These are phyloP conservation scores for Chytridiales sp. DNA, from an alignment of 371 early-diverging fungal species.

Conservation along the genomic window DNA sequence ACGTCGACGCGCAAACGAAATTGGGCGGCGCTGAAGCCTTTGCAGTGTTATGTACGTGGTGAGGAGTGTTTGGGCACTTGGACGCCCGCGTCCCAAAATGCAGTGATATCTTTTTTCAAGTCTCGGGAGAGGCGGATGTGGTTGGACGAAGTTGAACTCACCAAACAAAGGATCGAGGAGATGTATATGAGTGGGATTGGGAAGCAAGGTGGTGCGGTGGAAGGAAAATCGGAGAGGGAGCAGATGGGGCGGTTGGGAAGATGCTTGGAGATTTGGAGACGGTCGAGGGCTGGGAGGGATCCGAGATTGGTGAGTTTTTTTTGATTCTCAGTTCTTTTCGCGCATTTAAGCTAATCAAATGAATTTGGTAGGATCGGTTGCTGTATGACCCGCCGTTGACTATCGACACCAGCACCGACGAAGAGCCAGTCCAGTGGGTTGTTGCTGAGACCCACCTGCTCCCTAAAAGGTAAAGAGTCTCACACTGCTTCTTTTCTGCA, in stretches of 20 bases:
- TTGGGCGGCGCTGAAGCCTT: too few species aligned
- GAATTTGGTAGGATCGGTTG: conserved; percentile 4
- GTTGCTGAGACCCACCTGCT: neutral
- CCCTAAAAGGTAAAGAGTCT: conserved; percentile 16
- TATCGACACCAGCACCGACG: neutral
- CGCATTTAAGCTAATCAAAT: neutral
- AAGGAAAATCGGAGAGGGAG: neutral
- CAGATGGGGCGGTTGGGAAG: conserved; percentile 12
- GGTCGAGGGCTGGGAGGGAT: conserved; percentile 7
- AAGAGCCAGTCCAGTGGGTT: conserved; percentile 18
- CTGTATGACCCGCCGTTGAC: conserved; percentile 13
- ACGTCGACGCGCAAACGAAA: too few species aligned
- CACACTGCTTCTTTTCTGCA: too few species aligned
- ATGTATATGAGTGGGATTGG: neutral
- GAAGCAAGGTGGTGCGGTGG: conserved; percentile 22
- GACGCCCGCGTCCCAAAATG: conserved; percentile 72
- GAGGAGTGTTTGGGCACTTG: conserved; percentile 74
- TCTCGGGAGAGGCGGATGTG: conserved; percentile 43
- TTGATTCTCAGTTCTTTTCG: neutral
- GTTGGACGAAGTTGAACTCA: conserved; percentile 51
- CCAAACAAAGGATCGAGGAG: conserved; percentile 19
- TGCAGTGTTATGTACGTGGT: conserved; percentile 85
- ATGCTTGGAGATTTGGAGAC: conserved; percentile 34
- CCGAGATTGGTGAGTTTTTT: conserved; percentile 21
- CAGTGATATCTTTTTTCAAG: conserved; percentile 62